Evolutionary conservation across 1,284 basidiomycete species (phyloP).

Genomic region (Heterobasidion annosum): DNA sequence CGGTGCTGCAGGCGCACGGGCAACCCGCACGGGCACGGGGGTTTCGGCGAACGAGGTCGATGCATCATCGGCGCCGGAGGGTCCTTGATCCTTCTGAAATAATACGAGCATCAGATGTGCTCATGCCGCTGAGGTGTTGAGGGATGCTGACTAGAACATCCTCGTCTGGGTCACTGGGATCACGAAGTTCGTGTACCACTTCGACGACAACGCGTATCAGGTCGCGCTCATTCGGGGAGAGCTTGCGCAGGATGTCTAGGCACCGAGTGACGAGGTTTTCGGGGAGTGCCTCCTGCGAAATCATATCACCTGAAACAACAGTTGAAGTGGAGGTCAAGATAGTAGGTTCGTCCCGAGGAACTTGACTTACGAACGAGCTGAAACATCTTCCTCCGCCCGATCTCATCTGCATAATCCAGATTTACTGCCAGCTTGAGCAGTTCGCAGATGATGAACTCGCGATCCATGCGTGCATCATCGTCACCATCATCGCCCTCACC

Average conservation of each 20-base stretch:
- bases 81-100: conserved; percentile 19
- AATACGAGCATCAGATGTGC: not conserved
- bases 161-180: conserved; percentile 39
- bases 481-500: conserved; percentile 24
- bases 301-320: conserved; percentile 62
- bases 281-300: conserved; percentile 76
- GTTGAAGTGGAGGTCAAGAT: not conserved
- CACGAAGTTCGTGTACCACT: conserved; percentile 81
- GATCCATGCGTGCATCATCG: conserved; percentile 51
- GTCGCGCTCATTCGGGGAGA: conserved; percentile 82
- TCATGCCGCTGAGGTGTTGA: not conserved
- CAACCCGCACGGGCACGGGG: conserved; percentile 17
- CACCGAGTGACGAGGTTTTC: conserved; percentile 73
- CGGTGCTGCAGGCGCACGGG: conserved; percentile 22
- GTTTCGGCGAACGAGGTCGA: conserved; percentile 26
- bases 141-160: conserved; percentile 16
- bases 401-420: conserved; percentile 92
- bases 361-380: conserved; percentile 65
- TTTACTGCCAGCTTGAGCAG: conserved; percentile 76
- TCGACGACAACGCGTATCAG: conserved; percentile 93
- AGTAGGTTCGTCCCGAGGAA: too few species aligned
- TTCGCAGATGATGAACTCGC: conserved; percentile 75
- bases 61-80: conserved; percentile 22
- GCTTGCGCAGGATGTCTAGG: conserved; percentile 81
- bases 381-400: conserved; percentile 90